phyloP scores from a whole-genome alignment of 768 basidiomycete species.

The Calocybe gangraenosa region DNA sequence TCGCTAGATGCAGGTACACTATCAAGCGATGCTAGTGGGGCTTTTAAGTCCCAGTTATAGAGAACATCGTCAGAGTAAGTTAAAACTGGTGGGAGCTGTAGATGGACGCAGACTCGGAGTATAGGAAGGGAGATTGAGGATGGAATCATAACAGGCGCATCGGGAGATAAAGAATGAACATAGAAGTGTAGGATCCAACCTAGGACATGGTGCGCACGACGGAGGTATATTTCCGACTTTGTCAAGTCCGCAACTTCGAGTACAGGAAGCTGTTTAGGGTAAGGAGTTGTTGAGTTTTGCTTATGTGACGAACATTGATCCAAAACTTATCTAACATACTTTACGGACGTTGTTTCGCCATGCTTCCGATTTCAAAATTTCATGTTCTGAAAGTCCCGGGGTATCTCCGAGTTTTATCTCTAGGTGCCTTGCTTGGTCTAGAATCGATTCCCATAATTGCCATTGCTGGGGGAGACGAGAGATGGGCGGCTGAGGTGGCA shows the following conservation, averaged over 20 bases:
- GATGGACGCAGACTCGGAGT: constrained; percentile 60
- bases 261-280: constrained; percentile 43
- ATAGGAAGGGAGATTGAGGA: constrained; percentile 72
- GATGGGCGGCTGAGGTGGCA: constrained; percentile 76
- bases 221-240: constrained; percentile 54
- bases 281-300: too few species aligned
- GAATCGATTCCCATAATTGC: constrained; percentile 68
- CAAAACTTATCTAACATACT: too few species aligned
- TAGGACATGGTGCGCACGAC: constrained; percentile 75
- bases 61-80: constrained; percentile 94
- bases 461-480: constrained; percentile 56
- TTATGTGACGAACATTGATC: too few species aligned
- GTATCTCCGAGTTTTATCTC: constrained; percentile 63
- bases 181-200: constrained; percentile 79
- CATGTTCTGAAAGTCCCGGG: constrained; percentile 34
- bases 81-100: constrained; percentile 84
- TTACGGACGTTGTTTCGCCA: constrained; percentile 52
- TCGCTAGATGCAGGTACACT: constrained; percentile 49
- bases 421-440: constrained; percentile 43
- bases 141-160: constrained; percentile 62
- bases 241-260: constrained; percentile 42
- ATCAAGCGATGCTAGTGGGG: constrained; percentile 23
- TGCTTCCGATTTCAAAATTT: constrained; percentile 36
- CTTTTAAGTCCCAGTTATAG: constrained; percentile 70
- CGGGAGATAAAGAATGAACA: constrained; percentile 59